Evolutionary conservation across 73 alveolate genomes (phyloP), one percentile per base, ranked within the genome.

Genomic region (Paramecium biaurelia): DNA sequence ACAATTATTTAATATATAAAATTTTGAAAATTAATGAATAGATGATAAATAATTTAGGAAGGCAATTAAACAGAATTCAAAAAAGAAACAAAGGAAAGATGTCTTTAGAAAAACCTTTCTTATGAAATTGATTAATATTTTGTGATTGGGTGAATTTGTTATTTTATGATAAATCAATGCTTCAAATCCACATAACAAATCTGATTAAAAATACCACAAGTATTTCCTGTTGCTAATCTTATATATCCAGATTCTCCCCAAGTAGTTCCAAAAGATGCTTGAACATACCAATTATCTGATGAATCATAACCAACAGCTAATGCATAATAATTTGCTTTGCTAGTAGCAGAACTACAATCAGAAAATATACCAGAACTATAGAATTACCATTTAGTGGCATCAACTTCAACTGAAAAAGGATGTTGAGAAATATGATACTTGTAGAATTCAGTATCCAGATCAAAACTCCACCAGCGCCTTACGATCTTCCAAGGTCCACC

Each of bases 301-400:
- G 57, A 45, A 28, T 76, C 85, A 92, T 92, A 96, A 21, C 98
- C 99, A 53, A 96, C 98, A 45, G 95, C 94, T 34, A 92, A 32
- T 20, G 95, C 98, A 43, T 95, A 97, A 82, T 96, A 98, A 49
- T 92, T 94, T 38, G 47, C 14, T 0, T 38, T 38, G 10, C 12
- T 38, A 10, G 92, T 68, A 20, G 72, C 21, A 10, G 70, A 34
- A 14, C 67, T 28, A 26, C 93, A 86, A 41, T 41, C 24, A 6
- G 18, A 26, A 59, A 92, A 70, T 34, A 93, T 32, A 56, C 98
- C 98, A 7, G 93, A 34, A n/a, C 35, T 47, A 82, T 95, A 95
- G 92, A 95, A 95, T 15, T 76, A 74, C 96, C 96, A 93, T 21
- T 70, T 92, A 43, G 92, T 21, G 5, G 94, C 94, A 53, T 89